Base-by-base conservation (phyloP, 2,329 filamentous ascomycete species). In the Parastagonospora avenae region DNA sequence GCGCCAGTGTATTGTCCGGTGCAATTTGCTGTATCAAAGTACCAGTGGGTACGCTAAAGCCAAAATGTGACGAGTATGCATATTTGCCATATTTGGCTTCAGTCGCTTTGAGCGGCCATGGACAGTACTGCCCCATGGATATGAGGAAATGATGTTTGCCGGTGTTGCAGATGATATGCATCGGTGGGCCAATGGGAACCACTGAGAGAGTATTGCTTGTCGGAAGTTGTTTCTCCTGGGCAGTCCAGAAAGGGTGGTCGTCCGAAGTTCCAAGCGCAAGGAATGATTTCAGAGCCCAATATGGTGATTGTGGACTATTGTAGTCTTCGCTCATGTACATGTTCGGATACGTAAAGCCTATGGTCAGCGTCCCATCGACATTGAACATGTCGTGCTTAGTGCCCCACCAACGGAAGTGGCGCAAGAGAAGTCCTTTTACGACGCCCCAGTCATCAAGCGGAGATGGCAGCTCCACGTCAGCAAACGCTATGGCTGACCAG, bases 321-420 rank as follows among this genome's bases (percentile, higher is more conserved):
- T 84, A 84, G 54, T 82, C 79, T 59, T 84, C 82, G 31, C 73
- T 71, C 74, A 84, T 76, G 57, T 78, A 83, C 77, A 82, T 82
- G 54, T 83, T 83, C 8, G 74, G 74, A 32, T 75, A 77, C 1
- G 70, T 59, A 43, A 74, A 79, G 9, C 74, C 80, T 31, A 82
- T 80, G 2, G 76, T 82, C 14, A 83, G 37, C 0, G 79, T 81
- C 0, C 80, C 80, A 48, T 83, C 80, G 0, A 71, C 31, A 42
- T 78, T 69, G 62, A 83, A 83, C 1, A 82, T 77, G 39, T 79
- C 71, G 4, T 60, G 56, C 1, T 65, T 59, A 0, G 73, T 62
- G 19, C 59, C 62, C 80, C 80, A 83, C 79, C 79, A 82, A 7
- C 77, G 72, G 3, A 82, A 63, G 52, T 83, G 79, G 0, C 80